These are phyloP conservation scores for Fraxinus ornus DNA, from an alignment of 305 asterid genomes.

Conservation along the genomic window DNA sequence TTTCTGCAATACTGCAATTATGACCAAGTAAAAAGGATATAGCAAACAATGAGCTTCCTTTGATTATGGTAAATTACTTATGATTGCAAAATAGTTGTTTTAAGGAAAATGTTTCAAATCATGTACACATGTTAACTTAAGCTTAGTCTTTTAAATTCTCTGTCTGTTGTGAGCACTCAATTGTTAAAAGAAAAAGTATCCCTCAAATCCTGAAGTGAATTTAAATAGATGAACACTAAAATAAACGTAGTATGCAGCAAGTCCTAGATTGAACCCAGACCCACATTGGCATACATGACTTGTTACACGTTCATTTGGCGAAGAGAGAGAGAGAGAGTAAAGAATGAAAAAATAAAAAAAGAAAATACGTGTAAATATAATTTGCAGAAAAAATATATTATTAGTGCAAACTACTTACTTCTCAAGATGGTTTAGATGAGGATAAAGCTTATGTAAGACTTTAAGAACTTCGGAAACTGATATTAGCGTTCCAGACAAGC, in stretches of 20 bases:
- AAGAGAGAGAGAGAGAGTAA: neutral
- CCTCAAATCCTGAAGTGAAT: neutral
- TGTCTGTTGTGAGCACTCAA: neutral
- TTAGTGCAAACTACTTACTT: slow-evolving; percentile 25
- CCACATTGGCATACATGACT: neutral
- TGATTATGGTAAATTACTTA: neutral
- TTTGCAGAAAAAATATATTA: neutral
- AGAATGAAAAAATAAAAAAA: neutral
- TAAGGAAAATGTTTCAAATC: neutral
- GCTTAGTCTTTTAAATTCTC: neutral
- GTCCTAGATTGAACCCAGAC: neutral
- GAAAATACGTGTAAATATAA: neutral
- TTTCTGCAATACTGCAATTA: slow-evolving; percentile 20
- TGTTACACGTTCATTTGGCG: neutral
- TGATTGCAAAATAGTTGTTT: neutral
- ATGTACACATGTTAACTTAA: neutral
- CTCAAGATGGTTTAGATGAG: slow-evolving; percentile 26
- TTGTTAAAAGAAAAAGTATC: neutral
- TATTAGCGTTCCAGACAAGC: slow-evolving; percentile 22
- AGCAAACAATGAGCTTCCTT: neutral
- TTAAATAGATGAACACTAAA: neutral
- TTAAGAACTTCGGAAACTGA: slow-evolving; percentile 18
- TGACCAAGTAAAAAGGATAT: neutral
- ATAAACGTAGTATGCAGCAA: neutral
- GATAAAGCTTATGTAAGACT: slow-evolving; percentile 33